Percentiles rank a stretch among this genome's conserved stretches.
These are phyloP conservation scores for Toxicodendron radicans DNA, from an alignment of 345 rosid species.

Conservation along the genomic window DNA sequence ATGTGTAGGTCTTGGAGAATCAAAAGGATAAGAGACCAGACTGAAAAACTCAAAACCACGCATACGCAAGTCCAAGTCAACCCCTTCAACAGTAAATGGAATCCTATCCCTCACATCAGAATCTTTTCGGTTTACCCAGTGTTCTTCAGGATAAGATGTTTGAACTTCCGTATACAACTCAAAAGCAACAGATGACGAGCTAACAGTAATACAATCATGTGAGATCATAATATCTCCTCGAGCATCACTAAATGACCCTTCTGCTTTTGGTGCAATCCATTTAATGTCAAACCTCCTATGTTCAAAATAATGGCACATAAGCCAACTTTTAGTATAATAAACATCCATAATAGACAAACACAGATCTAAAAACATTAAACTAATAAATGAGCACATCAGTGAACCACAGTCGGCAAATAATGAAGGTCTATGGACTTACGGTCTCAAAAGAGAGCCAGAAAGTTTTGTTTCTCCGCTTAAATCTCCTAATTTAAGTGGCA, in stretches of 20 bases:
- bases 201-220: slow-evolving; percentile 76
- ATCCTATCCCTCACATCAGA: slow-evolving; percentile 33
- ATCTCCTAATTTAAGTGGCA: slow-evolving; percentile 80
- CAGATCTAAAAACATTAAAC: slow-evolving; percentile 18
- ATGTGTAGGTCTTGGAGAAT: slow-evolving; percentile 91
- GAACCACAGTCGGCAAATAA: background rate
- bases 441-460: slow-evolving; percentile 91
- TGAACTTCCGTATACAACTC: slow-evolving; percentile 74
- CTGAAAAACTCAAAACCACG: slow-evolving; percentile 96
- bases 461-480: slow-evolving; percentile 91
- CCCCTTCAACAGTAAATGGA: slow-evolving; percentile 84
- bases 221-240: slow-evolving; percentile 95
- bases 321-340: slow-evolving; percentile 17
- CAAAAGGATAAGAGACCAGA: slow-evolving; percentile 82
- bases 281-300: slow-evolving; percentile 93
- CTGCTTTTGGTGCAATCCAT: slow-evolving; percentile 98
- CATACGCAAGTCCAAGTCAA: slow-evolving; percentile 93
- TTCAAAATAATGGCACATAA: slow-evolving; percentile 24
- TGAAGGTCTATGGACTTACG: slow-evolving; percentile 54
- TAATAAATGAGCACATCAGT: background rate
- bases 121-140: slow-evolving; percentile 47
- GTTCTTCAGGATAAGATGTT: slow-evolving; percentile 70
- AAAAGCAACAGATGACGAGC: slow-evolving; percentile 86
- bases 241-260: slow-evolving; percentile 94
- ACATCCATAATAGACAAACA: slow-evolving; percentile 16